Evolutionary conservation across 2,329 filamentous ascomycete genomes (phyloP).

Genomic region (Amauroascus niger): DNA sequence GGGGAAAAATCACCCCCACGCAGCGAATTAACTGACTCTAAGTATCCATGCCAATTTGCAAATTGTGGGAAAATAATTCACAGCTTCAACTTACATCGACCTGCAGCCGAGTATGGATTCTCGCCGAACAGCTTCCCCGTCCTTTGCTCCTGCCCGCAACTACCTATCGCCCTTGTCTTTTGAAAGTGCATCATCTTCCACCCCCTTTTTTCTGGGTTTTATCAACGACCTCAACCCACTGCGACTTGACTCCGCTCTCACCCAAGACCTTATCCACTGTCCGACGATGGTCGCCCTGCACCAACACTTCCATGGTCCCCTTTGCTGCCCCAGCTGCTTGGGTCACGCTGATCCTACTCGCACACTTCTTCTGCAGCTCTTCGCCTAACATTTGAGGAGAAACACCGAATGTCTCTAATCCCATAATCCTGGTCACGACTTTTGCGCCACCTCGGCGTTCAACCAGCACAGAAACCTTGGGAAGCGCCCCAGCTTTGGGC

Average conservation of each 20-base stretch:
- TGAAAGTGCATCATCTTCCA: conserved; percentile 14
- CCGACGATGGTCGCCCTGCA: conserved; percentile 57
- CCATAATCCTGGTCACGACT: conserved; percentile 53
- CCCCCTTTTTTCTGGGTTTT: conserved; percentile 60
- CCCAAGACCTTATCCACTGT: conserved; percentile 51
- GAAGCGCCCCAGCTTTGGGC: conserved; percentile 51
- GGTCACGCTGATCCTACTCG: conserved; percentile 56
- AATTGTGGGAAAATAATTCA: no score
- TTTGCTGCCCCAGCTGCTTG: conserved; percentile 53
- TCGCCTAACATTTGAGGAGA: conserved; percentile 52
- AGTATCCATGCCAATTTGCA: no score
- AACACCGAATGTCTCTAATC: conserved; percentile 53
- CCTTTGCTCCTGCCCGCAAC: neutral
- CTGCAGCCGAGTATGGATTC: no score
- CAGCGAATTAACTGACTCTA: no score
- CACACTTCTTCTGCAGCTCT: conserved; percentile 57
- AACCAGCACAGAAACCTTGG: conserved; percentile 50
- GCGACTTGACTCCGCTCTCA: conserved; percentile 48
- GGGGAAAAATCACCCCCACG: no score
- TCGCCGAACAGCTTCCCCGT: no score
- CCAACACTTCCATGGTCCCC: conserved; percentile 56
- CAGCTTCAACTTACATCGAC: no score
- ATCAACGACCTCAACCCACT: conserved; percentile 56
- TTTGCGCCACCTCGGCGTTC: conserved; percentile 59
- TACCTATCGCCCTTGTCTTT: neutral